Evolutionary conservation across 202 grass and related monocot species (phyloP).

Genomic region (Eragrostis tef): DNA sequence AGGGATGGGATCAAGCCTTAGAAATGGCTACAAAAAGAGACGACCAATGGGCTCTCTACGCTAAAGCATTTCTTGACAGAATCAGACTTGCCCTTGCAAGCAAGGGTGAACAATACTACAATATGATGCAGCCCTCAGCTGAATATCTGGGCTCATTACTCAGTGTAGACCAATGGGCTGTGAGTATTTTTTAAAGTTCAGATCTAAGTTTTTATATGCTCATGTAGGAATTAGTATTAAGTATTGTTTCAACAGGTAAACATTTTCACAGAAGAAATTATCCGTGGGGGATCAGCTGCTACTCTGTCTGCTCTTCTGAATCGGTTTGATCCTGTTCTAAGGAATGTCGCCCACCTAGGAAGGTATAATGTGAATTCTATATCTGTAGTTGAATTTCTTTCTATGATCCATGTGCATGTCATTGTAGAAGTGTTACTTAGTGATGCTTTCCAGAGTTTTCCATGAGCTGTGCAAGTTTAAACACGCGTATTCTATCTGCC

Average conservation of each 20-base stretch:
- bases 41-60: conserved; percentile 83
- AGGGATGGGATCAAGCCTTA: conserved; percentile 89
- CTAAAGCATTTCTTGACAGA: conserved; percentile 97
- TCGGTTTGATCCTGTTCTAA: conserved; percentile 92
- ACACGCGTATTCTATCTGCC: conserved; percentile 24
- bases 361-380: conserved; percentile 60
- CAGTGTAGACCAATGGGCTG: conserved; percentile 74
- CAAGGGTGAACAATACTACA: conserved; percentile 85
- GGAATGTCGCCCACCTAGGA: conserved; percentile 83
- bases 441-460: conserved; percentile 24
- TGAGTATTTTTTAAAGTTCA: conserved; percentile 60
- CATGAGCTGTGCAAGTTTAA: conserved; percentile 3
- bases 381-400: not conserved
- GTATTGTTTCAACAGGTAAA: conserved; percentile 57
- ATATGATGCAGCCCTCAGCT: conserved; percentile 88
- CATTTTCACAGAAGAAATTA: conserved; percentile 97
- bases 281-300: conserved; percentile 92
- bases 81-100: conserved; percentile 86
- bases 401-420: not conserved
- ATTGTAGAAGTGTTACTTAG: conserved; percentile 39
- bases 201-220: conserved; percentile 37
- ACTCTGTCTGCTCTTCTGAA: conserved; percentile 95
- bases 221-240: conserved; percentile 24
- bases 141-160: conserved; percentile 97
- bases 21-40: conserved; percentile 79